phyloP scores from a whole-genome alignment of 495 filamentous ascomycete species.

The Cercophora newfieldiana region DNA sequence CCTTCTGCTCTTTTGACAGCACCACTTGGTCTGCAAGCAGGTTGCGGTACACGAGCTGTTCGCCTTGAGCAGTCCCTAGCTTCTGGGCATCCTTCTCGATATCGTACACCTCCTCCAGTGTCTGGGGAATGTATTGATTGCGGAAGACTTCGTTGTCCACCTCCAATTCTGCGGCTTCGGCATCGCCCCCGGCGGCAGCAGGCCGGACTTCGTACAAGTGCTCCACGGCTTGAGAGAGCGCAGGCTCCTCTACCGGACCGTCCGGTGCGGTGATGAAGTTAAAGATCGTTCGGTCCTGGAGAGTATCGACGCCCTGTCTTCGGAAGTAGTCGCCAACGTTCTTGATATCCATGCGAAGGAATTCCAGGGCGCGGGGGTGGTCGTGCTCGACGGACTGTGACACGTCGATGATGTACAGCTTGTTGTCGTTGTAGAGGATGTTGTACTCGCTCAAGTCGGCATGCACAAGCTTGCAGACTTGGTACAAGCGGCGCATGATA shows the following conservation, averaged over 20 bases:
- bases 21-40: slow-evolving; percentile 72
- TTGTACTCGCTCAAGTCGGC: slow-evolving; percentile 98
- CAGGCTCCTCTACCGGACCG: slow-evolving; percentile 52
- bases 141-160: slow-evolving; percentile 89
- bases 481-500: slow-evolving; percentile 90
- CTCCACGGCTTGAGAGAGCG: slow-evolving; percentile 44
- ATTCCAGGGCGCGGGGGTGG: slow-evolving; percentile 86
- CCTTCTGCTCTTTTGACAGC: slow-evolving; percentile 25
- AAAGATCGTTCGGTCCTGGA: slow-evolving; percentile 73
- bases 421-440: slow-evolving; percentile 79
- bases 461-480: slow-evolving; percentile 85
- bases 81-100: slow-evolving; percentile 84
- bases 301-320: slow-evolving; percentile 73
- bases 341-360: slow-evolving; percentile 96
- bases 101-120: slow-evolving; percentile 91
- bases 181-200: slow-evolving; percentile 40
- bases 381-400: slow-evolving; percentile 96
- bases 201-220: slow-evolving; percentile 44
- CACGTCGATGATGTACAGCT: slow-evolving; percentile 93
- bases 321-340: slow-evolving; percentile 91
- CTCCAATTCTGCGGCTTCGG: slow-evolving; percentile 54
- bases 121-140: slow-evolving; percentile 93
- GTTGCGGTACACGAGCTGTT: slow-evolving; percentile 75
- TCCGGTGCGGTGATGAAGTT: slow-evolving; percentile 69
- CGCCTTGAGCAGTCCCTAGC: slow-evolving; percentile 68